Percentiles rank a stretch among this genome's conserved stretches.
Evolutionary conservation across 495 filamentous ascomycete species (phyloP).

Genomic region (Penicillium macrosclerotiorum): DNA sequence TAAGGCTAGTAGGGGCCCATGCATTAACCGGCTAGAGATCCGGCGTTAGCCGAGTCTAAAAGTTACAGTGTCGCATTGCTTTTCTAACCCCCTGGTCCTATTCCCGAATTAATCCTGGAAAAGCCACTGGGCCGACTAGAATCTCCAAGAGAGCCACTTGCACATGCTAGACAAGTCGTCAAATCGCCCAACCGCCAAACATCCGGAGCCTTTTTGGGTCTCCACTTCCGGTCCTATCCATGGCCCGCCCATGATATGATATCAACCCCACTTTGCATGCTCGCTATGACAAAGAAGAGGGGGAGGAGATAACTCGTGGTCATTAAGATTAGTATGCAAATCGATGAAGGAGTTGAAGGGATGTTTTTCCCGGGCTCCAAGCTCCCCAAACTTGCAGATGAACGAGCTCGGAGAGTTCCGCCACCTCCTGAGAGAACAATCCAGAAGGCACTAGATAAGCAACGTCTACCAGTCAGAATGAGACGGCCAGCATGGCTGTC

Average conservation of each 20-base stretch:
- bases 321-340: too few species aligned
- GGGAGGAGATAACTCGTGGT: background rate
- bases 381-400: background rate
- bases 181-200: too few species aligned
- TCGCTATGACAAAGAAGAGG: background rate
- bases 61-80: constrained; percentile 33
- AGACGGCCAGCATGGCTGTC: too few species aligned
- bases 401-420: background rate
- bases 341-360: background rate
- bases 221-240: constrained; percentile 5
- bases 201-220: constrained; percentile 8
- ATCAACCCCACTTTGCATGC: constrained; percentile 20
- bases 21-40: constrained; percentile 21
- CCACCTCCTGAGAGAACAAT: constrained; percentile 1
- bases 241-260: constrained; percentile 20
- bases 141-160: constrained; percentile 13
- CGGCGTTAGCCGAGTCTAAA: constrained; percentile 31
- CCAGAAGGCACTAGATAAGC: constrained; percentile 5
- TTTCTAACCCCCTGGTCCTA: constrained; percentile 6
- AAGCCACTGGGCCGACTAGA: constrained; percentile 7
- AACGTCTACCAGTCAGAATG: too few species aligned
- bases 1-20: constrained; percentile 15
- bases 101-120: constrained; percentile 8
- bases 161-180: constrained; percentile 22
- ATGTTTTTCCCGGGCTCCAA: background rate